Evolutionary conservation across 2,329 filamentous ascomycete genomes (phyloP), one percentile per base, ranked within the genome.

Genomic region (Nigrograna mackinnonii): DNA sequence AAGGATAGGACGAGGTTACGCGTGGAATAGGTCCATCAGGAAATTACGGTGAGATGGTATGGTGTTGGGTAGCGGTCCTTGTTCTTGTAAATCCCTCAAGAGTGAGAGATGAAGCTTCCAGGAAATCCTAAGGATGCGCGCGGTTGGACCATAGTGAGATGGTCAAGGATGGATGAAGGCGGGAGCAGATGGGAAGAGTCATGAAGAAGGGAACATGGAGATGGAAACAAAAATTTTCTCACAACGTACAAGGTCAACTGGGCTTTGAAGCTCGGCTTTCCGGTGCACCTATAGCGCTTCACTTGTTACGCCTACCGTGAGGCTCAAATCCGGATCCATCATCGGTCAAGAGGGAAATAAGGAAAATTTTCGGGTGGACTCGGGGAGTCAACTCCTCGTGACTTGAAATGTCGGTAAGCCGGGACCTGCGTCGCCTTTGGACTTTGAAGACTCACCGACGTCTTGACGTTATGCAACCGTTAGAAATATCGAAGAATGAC

Each of bases 331-430:
- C 22, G 46, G 46, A 39, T 49, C 45, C 52, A 55, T 55, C 11
- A 13, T 19, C 35, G 34, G 39, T 7, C 18, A 34, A 32, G 21
- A 35, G 37, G 31, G 28, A 33, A 30, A 42, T 39, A 37, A 37
- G 34, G n/a, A 47, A 46, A 49, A 35, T 45, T 52, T 49, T 55
- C 52, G 52, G 52, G 47, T 37, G 35, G 43, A 48, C 26, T 44
- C 52, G 52, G 52, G 30, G 36, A 22, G 18, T 6, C 4, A 16
- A n/a, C 34, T 35, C 28, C 45, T 47, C 35, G 37, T 43, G 45
- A 49, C 30, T 22, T 41, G 30, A 35, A 36, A 9, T 21, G 19
- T 44, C 49, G 51, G 51, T 17, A 20, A 28, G 39, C 32, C 49
- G 51, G 49, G 44, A 45, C 32, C 16, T 36, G 13, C 5, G 37